Evolutionary conservation across 306 rosid species (phyloP).

Genomic region (Quercus berberidifolia): DNA sequence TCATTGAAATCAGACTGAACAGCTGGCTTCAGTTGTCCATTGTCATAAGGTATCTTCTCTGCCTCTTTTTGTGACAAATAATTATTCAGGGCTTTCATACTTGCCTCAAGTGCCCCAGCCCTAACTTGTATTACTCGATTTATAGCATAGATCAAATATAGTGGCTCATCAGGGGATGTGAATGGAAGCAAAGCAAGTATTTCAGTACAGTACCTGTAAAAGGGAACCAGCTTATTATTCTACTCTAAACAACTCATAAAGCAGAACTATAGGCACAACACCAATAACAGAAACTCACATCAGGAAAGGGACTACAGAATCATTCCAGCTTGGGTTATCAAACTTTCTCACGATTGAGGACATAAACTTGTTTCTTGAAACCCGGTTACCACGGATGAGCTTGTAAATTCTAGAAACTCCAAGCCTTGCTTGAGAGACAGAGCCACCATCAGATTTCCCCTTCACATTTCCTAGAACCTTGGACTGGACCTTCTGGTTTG

Average conservation of each 20-base stretch:
- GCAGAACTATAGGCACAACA: constrained; percentile 5
- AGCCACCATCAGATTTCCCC: constrained; percentile 59
- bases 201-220: constrained; percentile 87
- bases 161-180: constrained; percentile 82
- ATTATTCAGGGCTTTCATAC: constrained; percentile 74
- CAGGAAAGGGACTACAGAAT: constrained; percentile 70
- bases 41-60: constrained; percentile 42
- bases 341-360: constrained; percentile 90
- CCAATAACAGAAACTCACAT: constrained; percentile 54
- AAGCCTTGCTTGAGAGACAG: constrained; percentile 80
- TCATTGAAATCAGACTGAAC: constrained; percentile 27
- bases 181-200: constrained; percentile 89
- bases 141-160: constrained; percentile 80
- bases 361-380: constrained; percentile 93
- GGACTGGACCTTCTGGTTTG: constrained; percentile 43
- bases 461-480: constrained; percentile 49
- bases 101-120: constrained; percentile 84
- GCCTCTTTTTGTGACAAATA: constrained; percentile 49
- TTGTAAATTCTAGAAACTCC: constrained; percentile 99
- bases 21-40: constrained; percentile 49
- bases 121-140: constrained; percentile 90
- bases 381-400: constrained; percentile 88
- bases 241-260: constrained; percentile 18
- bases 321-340: constrained; percentile 66
- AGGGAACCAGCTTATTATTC: constrained; percentile 17